These are phyloP conservation scores for Suhomyces taliae DNA, from an alignment of 1,139 yeast genomes.

Conservation along the genomic window DNA sequence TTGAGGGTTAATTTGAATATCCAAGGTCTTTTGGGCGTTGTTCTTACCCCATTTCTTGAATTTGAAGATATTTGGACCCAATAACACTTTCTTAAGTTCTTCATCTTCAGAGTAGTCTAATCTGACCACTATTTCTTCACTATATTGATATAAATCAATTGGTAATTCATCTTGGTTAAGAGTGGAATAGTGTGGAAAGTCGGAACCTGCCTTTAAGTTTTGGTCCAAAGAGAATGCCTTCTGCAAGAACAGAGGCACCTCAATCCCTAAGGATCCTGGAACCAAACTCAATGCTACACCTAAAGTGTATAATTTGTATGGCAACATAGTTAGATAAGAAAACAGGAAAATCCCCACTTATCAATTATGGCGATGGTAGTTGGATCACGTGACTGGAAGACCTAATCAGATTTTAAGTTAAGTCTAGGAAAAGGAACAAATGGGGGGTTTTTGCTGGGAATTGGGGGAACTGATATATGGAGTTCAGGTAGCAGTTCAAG, in stretches of 20 bases:
- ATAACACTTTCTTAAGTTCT: slow-evolving; percentile 22
- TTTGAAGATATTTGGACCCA: slow-evolving; percentile 12
- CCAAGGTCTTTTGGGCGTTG: slow-evolving; percentile 26
- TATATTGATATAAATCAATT: slow-evolving; percentile 50
- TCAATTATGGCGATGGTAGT: background rate
- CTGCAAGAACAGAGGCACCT: background rate
- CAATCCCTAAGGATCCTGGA: background rate
- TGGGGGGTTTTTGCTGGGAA: too few species aligned
- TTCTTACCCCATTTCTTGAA: slow-evolving; percentile 37
- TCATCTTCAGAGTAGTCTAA: slow-evolving; percentile 20
- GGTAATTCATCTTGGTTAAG: slow-evolving; percentile 35
- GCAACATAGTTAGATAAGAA: slow-evolving; percentile 1
- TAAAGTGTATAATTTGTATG: background rate
- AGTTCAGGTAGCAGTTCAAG: too few species aligned
- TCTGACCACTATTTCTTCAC: slow-evolving; percentile 53
- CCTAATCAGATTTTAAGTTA: too few species aligned
- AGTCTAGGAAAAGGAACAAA: too few species aligned
- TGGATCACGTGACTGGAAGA: background rate
- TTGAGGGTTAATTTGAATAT: slow-evolving; percentile 32
- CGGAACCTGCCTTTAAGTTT: background rate
- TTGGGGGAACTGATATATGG: too few species aligned
- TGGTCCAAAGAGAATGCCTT: background rate
- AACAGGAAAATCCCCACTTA: background rate
- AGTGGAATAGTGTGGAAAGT: slow-evolving; percentile 24
- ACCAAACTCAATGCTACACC: background rate